phyloP scores from a whole-genome alignment of 2,329 filamentous ascomycete genomes.

The Fusarium verticillioides region DNA sequence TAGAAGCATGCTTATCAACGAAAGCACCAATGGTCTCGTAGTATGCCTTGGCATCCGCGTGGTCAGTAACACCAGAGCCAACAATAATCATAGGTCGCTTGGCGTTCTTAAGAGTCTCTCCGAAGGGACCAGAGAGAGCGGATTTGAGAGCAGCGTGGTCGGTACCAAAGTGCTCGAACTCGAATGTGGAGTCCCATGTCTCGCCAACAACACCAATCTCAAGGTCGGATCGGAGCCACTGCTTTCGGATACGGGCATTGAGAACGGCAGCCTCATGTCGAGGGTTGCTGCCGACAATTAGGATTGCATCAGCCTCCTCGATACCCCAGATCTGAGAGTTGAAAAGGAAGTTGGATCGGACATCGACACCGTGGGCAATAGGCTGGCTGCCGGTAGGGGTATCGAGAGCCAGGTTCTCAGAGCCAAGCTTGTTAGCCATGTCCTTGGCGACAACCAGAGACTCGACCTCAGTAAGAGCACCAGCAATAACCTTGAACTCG shows the following conservation, averaged over 20 bases:
- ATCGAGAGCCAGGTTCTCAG: constrained; percentile 94
- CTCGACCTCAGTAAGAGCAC: constrained; percentile 91
- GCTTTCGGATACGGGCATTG: constrained; percentile 96
- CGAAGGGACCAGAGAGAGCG: constrained; percentile 86
- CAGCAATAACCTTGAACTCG: constrained; percentile 95
- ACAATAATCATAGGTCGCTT: constrained; percentile 97
- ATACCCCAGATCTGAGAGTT: constrained; percentile 95
- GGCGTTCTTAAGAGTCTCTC: constrained; percentile 88
- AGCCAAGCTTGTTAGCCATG: constrained; percentile 93
- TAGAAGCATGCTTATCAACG: constrained; percentile 90
- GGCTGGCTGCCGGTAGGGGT: constrained; percentile 86
- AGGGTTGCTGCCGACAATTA: constrained; percentile 94
- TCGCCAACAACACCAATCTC: constrained; percentile 93
- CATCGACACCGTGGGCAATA: constrained; percentile 90
- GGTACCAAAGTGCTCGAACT: constrained; percentile 88
- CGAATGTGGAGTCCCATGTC: constrained; percentile 92
- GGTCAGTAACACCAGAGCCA: constrained; percentile 91
- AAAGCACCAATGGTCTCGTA: constrained; percentile 92
- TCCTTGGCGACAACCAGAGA: constrained; percentile 97
- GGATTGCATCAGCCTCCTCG: constrained; percentile 91
- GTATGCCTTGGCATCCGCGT: constrained; percentile 89
- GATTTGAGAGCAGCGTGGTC: constrained; percentile 85
- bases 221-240: constrained; percentile 95
- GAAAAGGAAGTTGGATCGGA: constrained; percentile 95
- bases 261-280: constrained; percentile 94